phyloP scores from a whole-genome alignment of 768 basidiomycete species.

The Sarcodon aspratus region DNA sequence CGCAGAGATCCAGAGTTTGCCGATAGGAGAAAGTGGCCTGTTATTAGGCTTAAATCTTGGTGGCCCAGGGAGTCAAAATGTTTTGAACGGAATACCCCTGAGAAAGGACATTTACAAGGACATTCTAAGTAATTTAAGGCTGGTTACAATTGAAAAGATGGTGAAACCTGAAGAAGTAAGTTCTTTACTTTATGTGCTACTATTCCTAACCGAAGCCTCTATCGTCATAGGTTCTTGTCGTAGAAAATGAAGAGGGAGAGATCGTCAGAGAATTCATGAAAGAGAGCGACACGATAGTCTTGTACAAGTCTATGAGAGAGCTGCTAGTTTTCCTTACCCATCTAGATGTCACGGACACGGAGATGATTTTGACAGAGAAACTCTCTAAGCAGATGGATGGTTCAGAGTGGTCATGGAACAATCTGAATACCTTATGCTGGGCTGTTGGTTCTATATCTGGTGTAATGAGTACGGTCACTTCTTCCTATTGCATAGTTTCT shows the following conservation, averaged over 20 bases:
- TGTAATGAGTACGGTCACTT: slow-evolving; percentile 72
- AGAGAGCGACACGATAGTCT: slow-evolving; percentile 89
- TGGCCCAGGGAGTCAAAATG: slow-evolving; percentile 41
- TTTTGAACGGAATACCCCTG: slow-evolving; percentile 63
- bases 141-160: slow-evolving; percentile 95
- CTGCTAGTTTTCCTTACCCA: slow-evolving; percentile 92
- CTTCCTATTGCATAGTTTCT: not conserved
- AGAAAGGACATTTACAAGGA: slow-evolving; percentile 90
- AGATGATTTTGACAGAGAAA: slow-evolving; percentile 92
- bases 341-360: slow-evolving; percentile 86
- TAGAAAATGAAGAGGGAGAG: slow-evolving; percentile 98
- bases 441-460: slow-evolving; percentile 96
- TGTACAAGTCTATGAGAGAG: slow-evolving; percentile 96
- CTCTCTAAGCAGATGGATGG: slow-evolving; percentile 93
- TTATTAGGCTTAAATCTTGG: slow-evolving; percentile 81
- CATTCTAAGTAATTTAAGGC: slow-evolving; percentile 77
- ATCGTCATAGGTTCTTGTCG: slow-evolving; percentile 70
- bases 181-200: slow-evolving; percentile 1
- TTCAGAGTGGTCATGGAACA: slow-evolving; percentile 99
- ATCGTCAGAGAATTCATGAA: slow-evolving; percentile 97
- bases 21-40: slow-evolving; percentile 72
- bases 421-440: slow-evolving; percentile 95
- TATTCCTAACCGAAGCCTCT: slow-evolving; percentile 2
- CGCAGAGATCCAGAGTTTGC: slow-evolving; percentile 84
- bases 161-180: slow-evolving; percentile 93